These are phyloP conservation scores for Neonectria faginata DNA, from an alignment of 2,329 filamentous ascomycete genomes.

Conservation along the genomic window DNA sequence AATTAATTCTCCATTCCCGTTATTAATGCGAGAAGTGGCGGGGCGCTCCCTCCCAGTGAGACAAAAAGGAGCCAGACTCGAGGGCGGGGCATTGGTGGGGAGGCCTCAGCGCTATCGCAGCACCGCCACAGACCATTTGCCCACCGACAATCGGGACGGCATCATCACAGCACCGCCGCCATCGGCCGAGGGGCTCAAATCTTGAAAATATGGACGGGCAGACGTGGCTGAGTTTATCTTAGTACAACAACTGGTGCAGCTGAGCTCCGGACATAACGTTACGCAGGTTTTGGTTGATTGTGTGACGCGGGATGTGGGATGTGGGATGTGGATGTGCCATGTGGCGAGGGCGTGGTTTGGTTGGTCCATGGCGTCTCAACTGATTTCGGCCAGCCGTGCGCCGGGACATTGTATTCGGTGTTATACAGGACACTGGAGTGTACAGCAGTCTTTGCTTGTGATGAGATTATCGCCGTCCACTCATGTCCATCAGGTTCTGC, in stretches of 20 bases:
- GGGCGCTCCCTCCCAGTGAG: background rate
- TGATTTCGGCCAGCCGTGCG: slow-evolving; percentile 2
- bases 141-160: background rate
- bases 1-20: no score
- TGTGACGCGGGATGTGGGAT: background rate
- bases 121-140: slow-evolving; percentile 4
- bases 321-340: background rate
- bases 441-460: no score
- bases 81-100: background rate
- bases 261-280: background rate
- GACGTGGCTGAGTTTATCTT: background rate
- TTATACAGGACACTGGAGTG: no score
- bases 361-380: slow-evolving; percentile 5
- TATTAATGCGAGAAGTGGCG: background rate
- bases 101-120: slow-evolving; percentile 4
- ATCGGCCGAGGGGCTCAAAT: background rate
- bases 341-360: slow-evolving; percentile 1
- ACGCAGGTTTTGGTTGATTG: slow-evolving; percentile 2
- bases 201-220: background rate
- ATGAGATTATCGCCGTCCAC: background rate
- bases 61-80: background rate
- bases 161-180: slow-evolving; percentile 1
- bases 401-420: background rate
- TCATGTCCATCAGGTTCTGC: background rate
- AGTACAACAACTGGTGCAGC: background rate